Conservation (phyloP, 108 stramenopile genomes). For the Mediolabrus comicus region DNA sequence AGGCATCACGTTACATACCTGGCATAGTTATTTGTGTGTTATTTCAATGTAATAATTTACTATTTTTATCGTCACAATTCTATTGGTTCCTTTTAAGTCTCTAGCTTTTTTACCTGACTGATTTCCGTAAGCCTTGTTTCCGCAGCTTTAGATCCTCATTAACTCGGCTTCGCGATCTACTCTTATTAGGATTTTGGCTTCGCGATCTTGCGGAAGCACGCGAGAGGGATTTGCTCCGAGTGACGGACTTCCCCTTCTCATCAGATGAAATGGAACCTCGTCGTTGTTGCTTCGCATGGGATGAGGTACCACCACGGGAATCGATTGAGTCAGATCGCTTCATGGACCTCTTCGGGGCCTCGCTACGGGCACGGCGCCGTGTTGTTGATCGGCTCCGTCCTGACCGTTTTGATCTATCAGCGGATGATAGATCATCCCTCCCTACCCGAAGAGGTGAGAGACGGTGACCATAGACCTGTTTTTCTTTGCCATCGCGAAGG, state of each 20-base stretch:
- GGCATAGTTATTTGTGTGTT: too few species aligned
- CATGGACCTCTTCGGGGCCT: not conserved
- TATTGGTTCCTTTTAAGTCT: too few species aligned
- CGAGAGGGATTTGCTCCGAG: not conserved
- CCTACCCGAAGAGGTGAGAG: conserved; percentile 7
- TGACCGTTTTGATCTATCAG: not conserved
- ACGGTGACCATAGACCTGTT: conserved; percentile 45
- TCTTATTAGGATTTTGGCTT: not conserved
- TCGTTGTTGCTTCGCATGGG: not conserved
- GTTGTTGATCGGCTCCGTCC: not conserved
- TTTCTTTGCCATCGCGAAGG: conserved; percentile 30
- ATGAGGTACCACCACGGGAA: not conserved
- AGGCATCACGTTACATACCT: too few species aligned
- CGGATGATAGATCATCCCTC: not conserved
- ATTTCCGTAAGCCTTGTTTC: not conserved
- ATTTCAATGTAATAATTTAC: not conserved
- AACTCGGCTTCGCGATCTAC: not conserved
- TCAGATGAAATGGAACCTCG: not conserved
- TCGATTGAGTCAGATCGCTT: not conserved
- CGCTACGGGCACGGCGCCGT: not conserved
- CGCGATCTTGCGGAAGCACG: not conserved
- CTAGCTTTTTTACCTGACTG: not conserved
- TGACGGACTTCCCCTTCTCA: not conserved
- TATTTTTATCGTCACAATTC: not conserved
- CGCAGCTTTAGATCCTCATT: not conserved